Conservation (phyloP, 495 filamentous ascomycete species). For the Neurospora sp. region DNA sequence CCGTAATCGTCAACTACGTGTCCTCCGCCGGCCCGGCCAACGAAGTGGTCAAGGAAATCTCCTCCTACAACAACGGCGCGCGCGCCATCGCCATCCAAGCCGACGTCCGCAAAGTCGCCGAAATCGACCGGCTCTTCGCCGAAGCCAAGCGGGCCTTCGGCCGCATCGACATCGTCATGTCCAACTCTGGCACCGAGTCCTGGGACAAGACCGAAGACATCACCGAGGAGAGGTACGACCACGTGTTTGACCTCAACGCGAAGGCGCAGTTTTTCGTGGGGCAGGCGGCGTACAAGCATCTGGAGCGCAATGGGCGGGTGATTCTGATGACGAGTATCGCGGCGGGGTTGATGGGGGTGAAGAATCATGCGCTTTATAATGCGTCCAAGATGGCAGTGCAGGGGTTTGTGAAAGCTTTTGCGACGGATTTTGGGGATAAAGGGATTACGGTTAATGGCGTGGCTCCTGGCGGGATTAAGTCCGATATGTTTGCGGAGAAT, state of each 20-base stretch:
- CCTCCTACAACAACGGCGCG: conserved; percentile 31
- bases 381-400: conserved; percentile 70
- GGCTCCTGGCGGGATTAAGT: conserved; percentile 69
- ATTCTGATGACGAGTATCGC: conserved; percentile 52
- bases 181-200: conserved; percentile 55
- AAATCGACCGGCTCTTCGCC: conserved; percentile 53
- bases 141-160: conserved; percentile 56
- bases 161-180: conserved; percentile 65
- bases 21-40: conserved; percentile 51
- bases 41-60: conserved; percentile 45
- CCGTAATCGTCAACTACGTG: conserved; percentile 71
- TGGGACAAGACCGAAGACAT: conserved; percentile 58
- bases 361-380: conserved; percentile 66
- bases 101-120: conserved; percentile 56
- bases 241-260: conserved; percentile 66
- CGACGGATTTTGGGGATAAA: conserved; percentile 60
- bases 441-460: conserved; percentile 70
- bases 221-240: conserved; percentile 65
- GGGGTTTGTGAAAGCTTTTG: conserved; percentile 66
- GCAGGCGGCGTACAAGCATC: conserved; percentile 61
- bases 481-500: conserved; percentile 64
- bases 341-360: conserved; percentile 47
- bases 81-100: conserved; percentile 64
- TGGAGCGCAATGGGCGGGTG: conserved; percentile 56
- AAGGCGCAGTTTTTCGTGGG: conserved; percentile 78